A percentile compares a stretch with the other conserved stretches of the same genome.
phyloP scores from a whole-genome alignment of 306 rosid species.

The Dryas octopetala region DNA sequence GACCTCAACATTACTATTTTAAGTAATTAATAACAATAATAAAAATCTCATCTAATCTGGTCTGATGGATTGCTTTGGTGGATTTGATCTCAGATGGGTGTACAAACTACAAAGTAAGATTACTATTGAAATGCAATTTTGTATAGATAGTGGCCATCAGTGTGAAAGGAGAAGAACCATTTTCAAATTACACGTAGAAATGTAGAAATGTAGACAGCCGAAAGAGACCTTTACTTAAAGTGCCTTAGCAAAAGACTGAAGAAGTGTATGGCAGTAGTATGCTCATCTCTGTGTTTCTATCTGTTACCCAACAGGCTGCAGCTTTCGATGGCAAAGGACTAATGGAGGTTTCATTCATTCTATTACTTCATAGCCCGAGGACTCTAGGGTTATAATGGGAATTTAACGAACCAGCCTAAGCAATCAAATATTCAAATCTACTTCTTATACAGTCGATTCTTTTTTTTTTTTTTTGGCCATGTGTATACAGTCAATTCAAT shows the following conservation, averaged over 20 bases:
- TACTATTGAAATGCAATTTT: neutral
- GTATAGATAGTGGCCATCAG: neutral
- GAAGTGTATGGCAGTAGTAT: no score
- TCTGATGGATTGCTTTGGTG: neutral
- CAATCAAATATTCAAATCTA: neutral
- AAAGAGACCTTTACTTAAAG: conserved; percentile 33
- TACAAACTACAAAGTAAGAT: neutral
- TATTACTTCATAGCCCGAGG: neutral
- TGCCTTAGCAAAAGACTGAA: conserved; percentile 28
- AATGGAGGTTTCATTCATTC: neutral
- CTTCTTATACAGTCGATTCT: neutral
- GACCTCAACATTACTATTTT: no score
- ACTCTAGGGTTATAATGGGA: neutral
- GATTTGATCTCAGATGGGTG: neutral
- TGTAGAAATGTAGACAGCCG: conserved; percentile 11
- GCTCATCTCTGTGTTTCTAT: no score
- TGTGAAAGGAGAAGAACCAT: neutral
- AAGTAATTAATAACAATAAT: no score
- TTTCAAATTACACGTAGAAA: neutral
- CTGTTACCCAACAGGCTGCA: neutral
- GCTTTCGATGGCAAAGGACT: neutral
- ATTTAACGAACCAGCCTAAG: no score
- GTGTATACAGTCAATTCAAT: neutral
- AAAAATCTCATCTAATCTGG: no score
- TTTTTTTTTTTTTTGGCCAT: no score